Conservation (phyloP, 2,329 filamentous ascomycete genomes). For the Paracoccidioides brasiliensis region DNA sequence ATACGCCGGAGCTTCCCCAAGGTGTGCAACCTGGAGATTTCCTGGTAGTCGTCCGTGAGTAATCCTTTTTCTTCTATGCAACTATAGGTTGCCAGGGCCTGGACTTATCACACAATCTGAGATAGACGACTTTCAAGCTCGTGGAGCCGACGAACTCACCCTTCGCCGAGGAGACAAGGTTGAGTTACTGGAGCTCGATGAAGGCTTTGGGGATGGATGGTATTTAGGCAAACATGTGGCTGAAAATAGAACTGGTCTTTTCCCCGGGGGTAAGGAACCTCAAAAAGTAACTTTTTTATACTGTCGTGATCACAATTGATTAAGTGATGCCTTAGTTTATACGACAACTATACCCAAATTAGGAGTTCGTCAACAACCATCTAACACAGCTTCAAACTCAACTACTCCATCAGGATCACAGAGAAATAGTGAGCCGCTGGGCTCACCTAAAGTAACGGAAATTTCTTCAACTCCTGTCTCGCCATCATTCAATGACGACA, state of each 20-base stretch:
- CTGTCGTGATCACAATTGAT: constrained; percentile 13
- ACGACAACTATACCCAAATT: constrained; percentile 15
- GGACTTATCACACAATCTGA: constrained; percentile 6
- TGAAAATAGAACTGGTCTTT: constrained; percentile 33
- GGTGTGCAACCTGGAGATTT: constrained; percentile 30
- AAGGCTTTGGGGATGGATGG: constrained; percentile 55
- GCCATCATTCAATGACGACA: constrained; percentile 22
- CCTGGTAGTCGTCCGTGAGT: constrained; percentile 35
- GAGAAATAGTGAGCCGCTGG: not conserved
- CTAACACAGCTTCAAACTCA: constrained; percentile 4
- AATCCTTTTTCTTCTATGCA: constrained; percentile 6
- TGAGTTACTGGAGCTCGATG: constrained; percentile 50
- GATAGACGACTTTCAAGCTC: constrained; percentile 82
- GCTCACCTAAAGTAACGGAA: not conserved
- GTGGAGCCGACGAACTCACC: constrained; percentile 85
- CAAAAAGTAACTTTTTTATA: not conserved
- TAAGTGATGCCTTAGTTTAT: constrained; percentile 18
- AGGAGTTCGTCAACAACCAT: constrained; percentile 6
- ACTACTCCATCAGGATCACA: not conserved
- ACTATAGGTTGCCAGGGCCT: not conserved
- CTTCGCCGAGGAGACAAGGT: constrained; percentile 61
- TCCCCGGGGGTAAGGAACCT: constrained; percentile 32
- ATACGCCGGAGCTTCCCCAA: constrained; percentile 20
- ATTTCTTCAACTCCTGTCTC: constrained; percentile 14
- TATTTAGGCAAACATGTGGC: constrained; percentile 42